Conservation (phyloP, 2,329 filamentous ascomycete species). For the Hymenoscyphus repandus region DNA sequence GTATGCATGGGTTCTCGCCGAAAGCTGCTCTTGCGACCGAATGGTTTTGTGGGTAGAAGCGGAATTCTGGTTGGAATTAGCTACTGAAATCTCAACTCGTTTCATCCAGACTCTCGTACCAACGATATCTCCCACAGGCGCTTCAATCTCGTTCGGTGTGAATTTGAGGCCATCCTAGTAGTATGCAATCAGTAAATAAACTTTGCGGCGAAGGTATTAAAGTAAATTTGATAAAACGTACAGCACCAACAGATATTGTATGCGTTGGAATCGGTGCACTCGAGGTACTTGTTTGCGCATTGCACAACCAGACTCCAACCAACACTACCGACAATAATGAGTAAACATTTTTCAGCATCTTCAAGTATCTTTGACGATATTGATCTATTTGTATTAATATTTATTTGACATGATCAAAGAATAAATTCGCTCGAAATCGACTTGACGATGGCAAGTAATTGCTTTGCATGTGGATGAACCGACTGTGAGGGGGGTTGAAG, state of each 20-base stretch:
- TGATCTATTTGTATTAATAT: neutral
- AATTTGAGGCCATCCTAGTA: slow-evolving; percentile 30
- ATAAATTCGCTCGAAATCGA: neutral
- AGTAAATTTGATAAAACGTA: slow-evolving; percentile 17
- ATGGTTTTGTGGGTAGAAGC: slow-evolving; percentile 59
- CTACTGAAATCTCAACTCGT: neutral
- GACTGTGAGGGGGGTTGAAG: neutral
- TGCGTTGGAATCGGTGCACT: slow-evolving; percentile 22
- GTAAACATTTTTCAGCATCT: slow-evolving; percentile 16
- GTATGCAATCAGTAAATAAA: slow-evolving; percentile 1
- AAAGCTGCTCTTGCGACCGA: slow-evolving; percentile 59
- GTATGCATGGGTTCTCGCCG: slow-evolving; percentile 52
- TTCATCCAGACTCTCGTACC: slow-evolving; percentile 28
- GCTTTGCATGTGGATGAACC: neutral
- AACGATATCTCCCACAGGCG: slow-evolving; percentile 44
- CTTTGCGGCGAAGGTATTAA: neutral
- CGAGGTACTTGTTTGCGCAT: slow-evolving; percentile 11
- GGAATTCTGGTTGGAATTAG: slow-evolving; percentile 37
- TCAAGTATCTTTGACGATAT: slow-evolving; percentile 6
- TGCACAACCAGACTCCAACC: slow-evolving; percentile 3
- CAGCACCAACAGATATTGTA: slow-evolving; percentile 29
- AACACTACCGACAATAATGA: slow-evolving; percentile 14
- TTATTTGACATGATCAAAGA: slow-evolving; percentile 11
- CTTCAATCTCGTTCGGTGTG: slow-evolving; percentile 32
- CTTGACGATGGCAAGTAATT: too few relatives aligned